Percentiles rank a stretch among this genome's conserved stretches.
These are phyloP conservation scores for Pseudogymnoascus sp. DNA, from an alignment of 2,329 filamentous ascomycete species.

Conservation along the genomic window DNA sequence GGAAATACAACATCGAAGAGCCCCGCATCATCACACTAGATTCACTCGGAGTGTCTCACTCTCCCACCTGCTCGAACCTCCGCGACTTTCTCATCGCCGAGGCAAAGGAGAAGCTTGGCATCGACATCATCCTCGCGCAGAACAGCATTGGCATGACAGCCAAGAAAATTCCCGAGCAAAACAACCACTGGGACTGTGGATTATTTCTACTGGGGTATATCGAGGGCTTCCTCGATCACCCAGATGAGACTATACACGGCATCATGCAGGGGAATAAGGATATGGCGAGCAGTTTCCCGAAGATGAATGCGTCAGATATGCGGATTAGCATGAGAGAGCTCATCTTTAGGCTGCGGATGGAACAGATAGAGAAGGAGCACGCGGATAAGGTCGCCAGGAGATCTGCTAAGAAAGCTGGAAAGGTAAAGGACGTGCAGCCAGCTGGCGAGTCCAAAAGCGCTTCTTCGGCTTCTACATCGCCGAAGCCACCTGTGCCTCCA, in stretches of 20 bases:
- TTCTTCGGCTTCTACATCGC: background rate
- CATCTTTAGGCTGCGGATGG: conserved; percentile 54
- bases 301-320: conserved; percentile 49
- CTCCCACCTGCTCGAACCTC: conserved; percentile 57
- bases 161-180: conserved; percentile 67
- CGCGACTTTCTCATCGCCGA: conserved; percentile 74
- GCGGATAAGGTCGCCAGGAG: conserved; percentile 15
- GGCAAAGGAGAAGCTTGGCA: conserved; percentile 51
- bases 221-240: conserved; percentile 69
- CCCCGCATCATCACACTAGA: conserved; percentile 81
- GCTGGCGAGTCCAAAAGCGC: background rate
- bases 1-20: conserved; percentile 43
- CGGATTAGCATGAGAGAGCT: conserved; percentile 59
- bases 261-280: conserved; percentile 52
- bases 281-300: conserved; percentile 20
- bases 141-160: conserved; percentile 54
- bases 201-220: conserved; percentile 81
- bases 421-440: background rate
- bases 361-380: conserved; percentile 41
- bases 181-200: conserved; percentile 85
- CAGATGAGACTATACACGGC: conserved; percentile 60
- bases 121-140: conserved; percentile 26
- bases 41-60: conserved; percentile 64
- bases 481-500: background rate
- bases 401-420: background rate